These are phyloP conservation scores for Candida koratica DNA, from an alignment of 805 yeast genomes.

Conservation along the genomic window DNA sequence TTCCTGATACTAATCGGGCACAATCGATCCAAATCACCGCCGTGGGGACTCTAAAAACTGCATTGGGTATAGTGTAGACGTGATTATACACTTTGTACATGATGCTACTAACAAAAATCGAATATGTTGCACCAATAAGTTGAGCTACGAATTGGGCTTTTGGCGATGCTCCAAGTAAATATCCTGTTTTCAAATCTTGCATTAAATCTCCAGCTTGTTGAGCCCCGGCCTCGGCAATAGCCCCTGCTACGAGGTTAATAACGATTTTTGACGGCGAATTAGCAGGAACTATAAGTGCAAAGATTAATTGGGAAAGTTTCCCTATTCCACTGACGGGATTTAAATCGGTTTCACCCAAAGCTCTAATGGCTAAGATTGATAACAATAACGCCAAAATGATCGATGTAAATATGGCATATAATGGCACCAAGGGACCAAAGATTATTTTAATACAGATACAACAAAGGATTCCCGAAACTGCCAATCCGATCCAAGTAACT, in stretches of 20 bases:
- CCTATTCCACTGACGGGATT: conserved; percentile 98
- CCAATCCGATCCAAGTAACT: conserved; percentile 56
- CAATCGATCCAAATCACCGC: conserved; percentile 97
- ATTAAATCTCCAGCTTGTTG: conserved; percentile 98
- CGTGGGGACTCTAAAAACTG: conserved; percentile 83
- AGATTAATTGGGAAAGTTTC: conserved; percentile 82
- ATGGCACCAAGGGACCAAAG: conserved; percentile 69
- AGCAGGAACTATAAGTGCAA: conserved; percentile 76
- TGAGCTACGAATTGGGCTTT: conserved; percentile 90
- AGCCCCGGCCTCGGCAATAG: conserved; percentile 97
- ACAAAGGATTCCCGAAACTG: conserved; percentile 65
- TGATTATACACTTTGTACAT: conserved; percentile 79
- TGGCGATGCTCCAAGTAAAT: conserved; percentile 86
- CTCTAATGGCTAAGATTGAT: conserved; percentile 85
- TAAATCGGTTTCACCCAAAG: conserved; percentile 93
- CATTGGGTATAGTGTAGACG: conserved; percentile 82
- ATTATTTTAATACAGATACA: conserved; percentile 58
- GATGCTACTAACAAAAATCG: conserved; percentile 70
- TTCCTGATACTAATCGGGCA: conserved; percentile 86
- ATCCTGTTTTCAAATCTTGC: conserved; percentile 97
- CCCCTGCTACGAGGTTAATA: conserved; percentile 89
- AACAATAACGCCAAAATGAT: conserved; percentile 71
- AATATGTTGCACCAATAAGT: conserved; percentile 80
- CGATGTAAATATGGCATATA: conserved; percentile 65
- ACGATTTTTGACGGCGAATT: conserved; percentile 76